phyloP scores from a whole-genome alignment of 2,329 filamentous ascomycete species.

The Botrytis elliptica region DNA sequence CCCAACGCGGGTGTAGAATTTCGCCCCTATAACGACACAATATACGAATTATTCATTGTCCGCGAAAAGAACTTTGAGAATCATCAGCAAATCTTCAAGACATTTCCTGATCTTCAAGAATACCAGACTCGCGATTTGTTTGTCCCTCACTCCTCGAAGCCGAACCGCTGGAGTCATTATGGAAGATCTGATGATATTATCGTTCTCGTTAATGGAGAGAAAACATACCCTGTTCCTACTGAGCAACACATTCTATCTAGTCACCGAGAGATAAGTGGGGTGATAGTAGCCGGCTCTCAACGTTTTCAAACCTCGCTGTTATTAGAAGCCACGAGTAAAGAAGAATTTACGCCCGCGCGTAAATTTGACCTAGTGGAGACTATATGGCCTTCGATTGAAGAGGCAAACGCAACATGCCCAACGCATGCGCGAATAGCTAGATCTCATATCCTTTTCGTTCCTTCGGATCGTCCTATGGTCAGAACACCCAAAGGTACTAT shows the following conservation, averaged over 20 bases:
- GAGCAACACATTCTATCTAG: not conserved
- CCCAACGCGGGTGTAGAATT: not conserved
- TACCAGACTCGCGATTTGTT: not conserved
- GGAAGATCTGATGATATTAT: slow-evolving; percentile 5
- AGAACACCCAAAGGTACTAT: not conserved
- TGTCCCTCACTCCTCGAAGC: not conserved
- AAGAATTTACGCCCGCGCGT: not conserved
- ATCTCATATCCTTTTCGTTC: not conserved
- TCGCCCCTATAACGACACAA: not conserved
- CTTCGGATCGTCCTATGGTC: not conserved
- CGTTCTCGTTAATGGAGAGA: not conserved
- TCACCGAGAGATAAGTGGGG: not conserved
- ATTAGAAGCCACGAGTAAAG: not conserved
- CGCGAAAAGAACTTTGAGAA: not conserved
- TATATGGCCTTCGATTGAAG: not conserved
- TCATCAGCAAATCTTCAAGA: not conserved
- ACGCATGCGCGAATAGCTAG: not conserved
- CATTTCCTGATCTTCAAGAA: not conserved
- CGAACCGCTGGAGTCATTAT: not conserved
- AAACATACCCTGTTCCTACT: not conserved
- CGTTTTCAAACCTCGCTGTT: not conserved
- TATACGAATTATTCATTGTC: not conserved
- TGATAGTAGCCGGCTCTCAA: not conserved
- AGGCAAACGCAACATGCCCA: not conserved
- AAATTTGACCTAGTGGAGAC: not conserved